Conservation (phyloP, 306 rosid species). For the Lathyrus aphaca region DNA sequence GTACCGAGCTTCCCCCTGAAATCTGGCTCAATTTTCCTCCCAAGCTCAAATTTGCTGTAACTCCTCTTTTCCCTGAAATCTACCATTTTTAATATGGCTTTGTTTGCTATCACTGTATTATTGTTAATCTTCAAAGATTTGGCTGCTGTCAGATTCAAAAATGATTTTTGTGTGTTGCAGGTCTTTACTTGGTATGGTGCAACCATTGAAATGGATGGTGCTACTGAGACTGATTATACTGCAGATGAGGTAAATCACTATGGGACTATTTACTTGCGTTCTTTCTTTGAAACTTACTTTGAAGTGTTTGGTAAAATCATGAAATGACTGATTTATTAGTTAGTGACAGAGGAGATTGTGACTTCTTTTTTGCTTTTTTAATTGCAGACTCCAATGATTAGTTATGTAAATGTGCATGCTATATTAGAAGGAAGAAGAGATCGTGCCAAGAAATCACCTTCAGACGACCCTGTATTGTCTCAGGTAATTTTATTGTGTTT, state of each 20-base stretch:
- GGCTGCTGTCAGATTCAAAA: too few species aligned
- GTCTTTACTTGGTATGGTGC: conserved; percentile 95
- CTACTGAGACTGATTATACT: conserved; percentile 84
- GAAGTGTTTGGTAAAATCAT: background rate
- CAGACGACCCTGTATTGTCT: conserved; percentile 63
- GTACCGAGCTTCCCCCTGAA: conserved; percentile 92
- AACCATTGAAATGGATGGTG: conserved; percentile 88
- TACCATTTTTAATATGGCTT: too few species aligned
- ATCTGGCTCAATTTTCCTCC: conserved; percentile 91
- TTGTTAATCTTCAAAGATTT: too few species aligned
- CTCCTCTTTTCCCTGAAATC: background rate
- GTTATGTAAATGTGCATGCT: conserved; percentile 94
- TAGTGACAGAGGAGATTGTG: conserved; percentile 27
- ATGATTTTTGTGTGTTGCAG: conserved; percentile 5
- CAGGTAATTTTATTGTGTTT: conserved; percentile 48
- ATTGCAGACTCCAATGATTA: conserved; percentile 87
- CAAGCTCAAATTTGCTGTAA: conserved; percentile 81
- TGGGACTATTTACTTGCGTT: background rate
- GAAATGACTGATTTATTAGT: background rate
- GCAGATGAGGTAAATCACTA: conserved; percentile 77
- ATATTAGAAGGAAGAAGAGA: conserved; percentile 76
- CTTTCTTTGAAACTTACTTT: background rate
- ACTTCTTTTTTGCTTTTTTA: background rate
- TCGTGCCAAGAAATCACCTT: conserved; percentile 73
- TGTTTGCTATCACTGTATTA: too few species aligned